Base-by-base conservation (phyloP, 179 eudicot species). In the Carnegiea gigantea region DNA sequence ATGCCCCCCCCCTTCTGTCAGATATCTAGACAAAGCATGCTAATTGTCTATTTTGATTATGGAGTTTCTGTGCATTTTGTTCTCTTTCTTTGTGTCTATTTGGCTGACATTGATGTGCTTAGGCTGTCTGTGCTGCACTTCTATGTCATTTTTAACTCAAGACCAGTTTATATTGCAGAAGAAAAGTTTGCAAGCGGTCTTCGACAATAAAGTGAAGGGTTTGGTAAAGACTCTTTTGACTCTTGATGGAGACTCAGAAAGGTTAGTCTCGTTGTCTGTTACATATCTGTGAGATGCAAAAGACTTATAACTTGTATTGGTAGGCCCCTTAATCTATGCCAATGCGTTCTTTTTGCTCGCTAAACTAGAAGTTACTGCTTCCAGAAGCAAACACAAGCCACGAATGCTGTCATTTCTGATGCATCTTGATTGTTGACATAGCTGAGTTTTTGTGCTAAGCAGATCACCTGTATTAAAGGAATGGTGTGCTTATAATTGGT, bases 151-250 rank as follows among this genome's bases (percentile, higher is more conserved):
- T 78, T 73, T 83, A 43, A 74, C 54, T 67, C 54, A 75, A 77
- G 82, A 70, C 81, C 28, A 73, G 73, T 81, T 73, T 80, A 46
- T 85, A 73, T 84, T 88, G 86, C 93, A 95, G 99, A 92, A 88
- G 84, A 90, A 90, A 85, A 89, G 83, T 54, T 85, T 95, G 88
- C 90, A 70, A 57, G 85, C 91, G 43, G 70, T 92, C 43, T 95
- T 82, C 73, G 90, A 90, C 78, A 94, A 93, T 75, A 92, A 92
- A 83, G 98, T 89, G 86, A 91, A 92, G 89, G 85, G 84, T 57
- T 86, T 95, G 89, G 92, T 90, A 78, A 86, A 88, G 77, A 89
- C 79, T 82, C 91, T 95, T 86, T 86, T 95, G 87, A 72, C 86
- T 83, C 87, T 86, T 80, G 90, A 90, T 82, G 92, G 91, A 68